Base-by-base conservation (phyloP, 164 flowering plant genomes). In the Kingdonia uniflora region DNA sequence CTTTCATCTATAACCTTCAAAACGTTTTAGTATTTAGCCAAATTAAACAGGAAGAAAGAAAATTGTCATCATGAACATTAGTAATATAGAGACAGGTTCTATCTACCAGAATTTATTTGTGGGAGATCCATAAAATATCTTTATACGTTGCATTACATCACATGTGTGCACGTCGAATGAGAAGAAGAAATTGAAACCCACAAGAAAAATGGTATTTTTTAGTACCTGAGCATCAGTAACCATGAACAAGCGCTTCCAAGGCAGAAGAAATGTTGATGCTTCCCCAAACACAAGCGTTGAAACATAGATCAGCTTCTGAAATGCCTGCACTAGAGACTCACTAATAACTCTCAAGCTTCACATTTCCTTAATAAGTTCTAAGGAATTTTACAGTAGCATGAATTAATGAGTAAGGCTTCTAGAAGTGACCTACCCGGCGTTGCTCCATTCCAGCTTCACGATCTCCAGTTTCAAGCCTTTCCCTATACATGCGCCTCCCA, bases 181-280 rank as follows among this genome's bases (percentile, higher is more conserved):
- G n/a, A n/a, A n/a, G n/a, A n/a, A n/a, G n/a, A n/a, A n/a, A n/a
- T n/a, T n/a, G n/a, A n/a, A n/a, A n/a, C n/a, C n/a, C n/a, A n/a
- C n/a, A n/a, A n/a, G n/a, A n/a, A n/a, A n/a, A n/a, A n/a, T n/a
- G n/a, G n/a, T n/a, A n/a, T n/a, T n/a, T n/a, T n/a, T 33, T 41
- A 26, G 11, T 82, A 94, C 99, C 97, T 89, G 95, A 40, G 99
- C 38, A 71, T 89, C 97, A 17, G 97, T 81, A 62, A 87, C 75
- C 67, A 81, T 83, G 68, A 94, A 94, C 54, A 94, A 80, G 48
- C 99, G 95, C 66, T 89, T 94, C 99, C 99, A 94, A 49, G 99
- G 99, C 71, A 94, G 70, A 70, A 94, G 96, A 65, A 94, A 94
- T 11, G 81, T 58, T 26, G 99, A 80, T 42, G 99, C 97, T 55